Base-by-base conservation (phyloP, 352 stramenopile genomes). In the Lagenidium sp. region DNA sequence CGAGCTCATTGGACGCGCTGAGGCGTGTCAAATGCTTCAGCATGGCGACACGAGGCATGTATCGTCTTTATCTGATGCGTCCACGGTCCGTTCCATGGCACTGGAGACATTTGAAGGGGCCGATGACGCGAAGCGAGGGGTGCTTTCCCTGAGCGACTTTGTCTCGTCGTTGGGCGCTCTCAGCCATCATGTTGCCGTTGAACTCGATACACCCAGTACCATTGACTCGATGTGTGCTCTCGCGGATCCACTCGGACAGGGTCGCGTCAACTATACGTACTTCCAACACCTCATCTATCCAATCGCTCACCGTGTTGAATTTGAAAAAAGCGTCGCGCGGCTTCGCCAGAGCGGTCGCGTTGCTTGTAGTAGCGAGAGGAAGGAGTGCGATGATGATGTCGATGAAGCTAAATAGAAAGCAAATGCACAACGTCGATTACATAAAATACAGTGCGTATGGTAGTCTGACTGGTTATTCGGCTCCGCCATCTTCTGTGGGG, bases 251-350 rank as follows among this genome's bases (percentile, higher is more conserved):
- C 60, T 62, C n/a, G 55, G 60, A 11, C 64, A 55, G 8, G 70
- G 70, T 8, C 68, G 74, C 32, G 74, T 84, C 30, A 81, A 81
- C 54, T 82, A 80, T 34, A 47, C 57, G 22, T 58, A 53, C 44
- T 82, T 82, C 25, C 57, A 80, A 36, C 68, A 84, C 37, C 48
- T 76, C 4, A 41, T 80, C 41, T 68, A 68, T 28, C 70, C 70
- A 6, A 35, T 76, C 16, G 34, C 77, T 10, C 47, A 64, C 4
- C 55, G 55, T 44, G 34, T 81, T 4, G 37, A 53, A 21, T 62
- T 82, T 37, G 55, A 63, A 5, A 30, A 50, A 18, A 37, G 43
- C n/a, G 30, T 54, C 7, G 10, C 8, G 12, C 23, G 40, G n/a
- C n/a, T n/a, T n/a, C n/a, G n/a, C n/a, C n/a, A n/a, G n/a, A n/a